Evolutionary conservation across 257 asterid genomes (phyloP), one percentile per base, ranked within the genome.

Genomic region (Capsicum pubescens): DNA sequence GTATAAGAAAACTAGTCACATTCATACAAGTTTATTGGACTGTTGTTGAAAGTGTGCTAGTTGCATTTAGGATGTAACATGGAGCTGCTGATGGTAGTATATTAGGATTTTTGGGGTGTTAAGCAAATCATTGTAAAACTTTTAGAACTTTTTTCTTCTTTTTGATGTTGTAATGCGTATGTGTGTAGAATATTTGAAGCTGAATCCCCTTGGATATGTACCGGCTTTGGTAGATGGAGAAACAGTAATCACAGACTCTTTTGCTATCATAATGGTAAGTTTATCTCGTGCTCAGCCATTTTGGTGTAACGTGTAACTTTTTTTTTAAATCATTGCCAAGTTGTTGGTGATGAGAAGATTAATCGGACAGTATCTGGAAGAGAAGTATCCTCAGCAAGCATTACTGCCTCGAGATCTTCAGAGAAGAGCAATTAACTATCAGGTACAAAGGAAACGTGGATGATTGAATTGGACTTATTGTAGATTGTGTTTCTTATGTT

Each of bases 141-240:
- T 44, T 42, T 9, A 9, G 44, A 14, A 36, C 1, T 6, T 17
- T 13, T 2, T 32, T 39, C 52, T 36, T 39, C 5, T 52, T 61
- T 61, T 63, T 15, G 61, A 26, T 26, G 21, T 71, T 64, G 87
- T 69, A 84, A 4, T 83, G 74, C 9, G 54, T 61, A 78, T 84
- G 85, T 85, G 46, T 42, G 46, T 85, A 89, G 94, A 94, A 84
- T 95, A 88, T 90, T 87, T 95, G 92, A 93, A 95, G 95, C 92
- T 95, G 81, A 95, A 95, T 87, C 99, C 98, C 19, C 87, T 92
- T 39, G 97, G 99, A 56, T 84, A 19, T 54, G 98, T 95, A n/a
- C 97, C 97, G 0, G 92, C 88, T 69, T 94, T 94, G 74, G 92
- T 93, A 7, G 97, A 94, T 83, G 99, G 97, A 36, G 98, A 95